Base-by-base conservation (phyloP, 139 green algal genomes). In the Chlorella sp. region DNA sequence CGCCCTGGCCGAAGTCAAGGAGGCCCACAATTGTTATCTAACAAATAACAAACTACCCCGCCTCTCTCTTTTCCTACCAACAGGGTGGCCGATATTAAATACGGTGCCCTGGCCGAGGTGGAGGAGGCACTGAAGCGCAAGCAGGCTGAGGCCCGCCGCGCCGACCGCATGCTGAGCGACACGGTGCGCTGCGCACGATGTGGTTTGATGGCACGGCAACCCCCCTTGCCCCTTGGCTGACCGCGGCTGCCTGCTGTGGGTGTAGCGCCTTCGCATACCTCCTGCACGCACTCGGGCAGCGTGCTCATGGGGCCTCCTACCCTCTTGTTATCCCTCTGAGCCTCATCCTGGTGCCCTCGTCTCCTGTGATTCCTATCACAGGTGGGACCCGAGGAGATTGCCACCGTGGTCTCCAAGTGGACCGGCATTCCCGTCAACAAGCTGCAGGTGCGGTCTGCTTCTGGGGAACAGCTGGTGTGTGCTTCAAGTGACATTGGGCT, bases 361-460 rank as follows among this genome's bases (percentile, higher is more conserved):
- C n/a, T n/a, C n/a, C n/a, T n/a, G n/a, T n/a, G n/a, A n/a, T n/a
- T n/a, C n/a, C n/a, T 6, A 34, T 34, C n/a, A 3, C 64, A 70
- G 19, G 70, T 64, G 0, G 92, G 91, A 3, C 89, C 89, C 22
- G 95, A 96, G 84, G 90, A 96, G 84, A 93, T 98, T 69, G 92
- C 93, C 0, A 85, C 77, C 0, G 94, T 99, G 48, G 96, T 99
- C 14, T 86, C 83, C 43, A 87, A 94, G 62, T 98, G 95, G 94
- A 98, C 95, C 0, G 95, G 95, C 70, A 97, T 98, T 79, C 94
- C 94, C 3, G 94, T 97, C 17, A 90, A 70, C n/a, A 91, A 90
- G 82, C 92, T 97, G 69, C 85, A 90, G 83, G 89, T 92, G 87
- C 20, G 91, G 78, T 90, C 3, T 28, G 20, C 44, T 79, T 44